phyloP scores from a whole-genome alignment of 148 eudicot genomes.

The Drosera capensis region DNA sequence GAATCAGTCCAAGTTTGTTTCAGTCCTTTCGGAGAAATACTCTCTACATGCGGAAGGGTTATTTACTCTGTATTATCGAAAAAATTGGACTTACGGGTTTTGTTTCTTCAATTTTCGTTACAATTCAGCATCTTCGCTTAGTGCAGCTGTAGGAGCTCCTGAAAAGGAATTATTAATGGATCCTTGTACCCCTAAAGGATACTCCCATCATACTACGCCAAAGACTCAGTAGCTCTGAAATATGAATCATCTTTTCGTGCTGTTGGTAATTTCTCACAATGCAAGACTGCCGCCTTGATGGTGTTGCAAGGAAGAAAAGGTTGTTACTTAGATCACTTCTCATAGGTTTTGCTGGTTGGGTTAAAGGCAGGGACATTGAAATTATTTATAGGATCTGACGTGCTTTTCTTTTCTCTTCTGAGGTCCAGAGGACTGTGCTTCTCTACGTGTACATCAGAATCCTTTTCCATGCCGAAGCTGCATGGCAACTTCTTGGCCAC shows the following conservation, averaged over 20 bases:
- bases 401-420: conserved; percentile 2
- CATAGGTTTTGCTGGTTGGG: no score
- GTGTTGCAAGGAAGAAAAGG: conserved; percentile 66
- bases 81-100: no score
- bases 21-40: no score
- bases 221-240: conserved; percentile 25
- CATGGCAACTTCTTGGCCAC: conserved; percentile 80
- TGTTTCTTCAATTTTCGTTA: no score
- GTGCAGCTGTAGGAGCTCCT: conserved; percentile 28
- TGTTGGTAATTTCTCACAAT: conserved; percentile 71
- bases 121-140: no score
- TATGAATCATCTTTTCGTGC: conserved; percentile 39
- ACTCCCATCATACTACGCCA: conserved; percentile 17
- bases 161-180: conserved; percentile 24
- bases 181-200: conserved; percentile 81
- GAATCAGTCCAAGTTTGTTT: no score
- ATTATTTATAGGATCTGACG: no score
- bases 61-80: no score
- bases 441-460: conserved; percentile 50
- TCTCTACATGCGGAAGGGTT: no score
- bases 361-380: no score
- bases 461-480: conserved; percentile 64
- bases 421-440: conserved; percentile 44
- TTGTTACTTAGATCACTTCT: conserved; percentile 5
- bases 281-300: conserved; percentile 66